Evolutionary conservation across 768 basidiomycete species (phyloP), one percentile per base, ranked within the genome.

Genomic region (Boletus fagicola): DNA sequence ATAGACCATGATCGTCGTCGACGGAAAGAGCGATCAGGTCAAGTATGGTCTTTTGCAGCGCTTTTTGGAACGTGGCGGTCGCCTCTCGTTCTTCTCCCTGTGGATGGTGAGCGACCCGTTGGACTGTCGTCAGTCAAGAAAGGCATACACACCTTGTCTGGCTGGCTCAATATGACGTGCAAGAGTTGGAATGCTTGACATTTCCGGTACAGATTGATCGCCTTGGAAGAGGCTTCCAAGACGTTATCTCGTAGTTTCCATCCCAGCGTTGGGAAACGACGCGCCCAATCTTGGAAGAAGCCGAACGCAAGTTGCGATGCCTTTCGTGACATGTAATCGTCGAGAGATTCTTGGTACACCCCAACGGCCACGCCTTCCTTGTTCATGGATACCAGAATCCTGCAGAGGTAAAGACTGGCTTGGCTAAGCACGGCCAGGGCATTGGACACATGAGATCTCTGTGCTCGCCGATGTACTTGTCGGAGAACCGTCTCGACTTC

Each of bases 271-370:
- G 90, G 85, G 71, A 82, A 82, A 39, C 89, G 84, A 20, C 80
- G 80, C 57, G 89, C 77, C 68, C 90, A 89, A 53, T 92, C 90
- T 47, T 84, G 78, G 77, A 98, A 88, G 76, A 94, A 94, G 46
- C 70, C 73, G 5, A 81, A 70, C 64, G 88, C 87, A 45, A 95
- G 78, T 30, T 81, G 77, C 4, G 92, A 94, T 44, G 84, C 82
- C 75, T 96, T 97, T 57, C 91, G 83, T 7, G 83, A 84, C 57
- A 88, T 76, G 65, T 91, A 95, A 69, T 96, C 91, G 18, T 75
- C 66, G 15, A 95, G 71, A 0, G 91, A 92, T 60, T 74, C 73
- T 48, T 76, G 78, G 68, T 96, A 95, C 9, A 77, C 70, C n/a
- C 73, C 68, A 2, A 82, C 59, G 10, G 87, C 77, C 2, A 75